Percentiles rank a stretch among this genome's conserved stretches.
Evolutionary conservation across 1,284 basidiomycete species (phyloP).

Genomic region (Heterobasidion parviporum): DNA sequence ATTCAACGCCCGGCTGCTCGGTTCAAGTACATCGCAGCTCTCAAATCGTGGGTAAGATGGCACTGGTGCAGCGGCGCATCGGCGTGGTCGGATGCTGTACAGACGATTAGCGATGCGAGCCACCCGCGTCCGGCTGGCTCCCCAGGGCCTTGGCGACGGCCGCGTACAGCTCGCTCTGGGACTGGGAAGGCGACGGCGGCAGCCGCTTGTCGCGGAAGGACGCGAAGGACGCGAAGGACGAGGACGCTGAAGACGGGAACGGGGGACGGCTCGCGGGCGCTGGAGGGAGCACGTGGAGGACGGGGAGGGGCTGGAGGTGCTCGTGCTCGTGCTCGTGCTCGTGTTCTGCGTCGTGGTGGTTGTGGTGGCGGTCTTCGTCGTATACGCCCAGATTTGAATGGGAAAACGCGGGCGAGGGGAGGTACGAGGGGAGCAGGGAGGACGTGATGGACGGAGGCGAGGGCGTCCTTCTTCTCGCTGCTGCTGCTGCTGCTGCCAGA

Average conservation of each 20-base stretch:
- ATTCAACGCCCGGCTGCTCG: no score
- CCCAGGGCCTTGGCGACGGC: neutral
- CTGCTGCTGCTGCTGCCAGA: neutral
- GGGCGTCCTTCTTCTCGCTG: neutral
- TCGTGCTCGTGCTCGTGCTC: neutral
- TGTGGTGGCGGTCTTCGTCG: neutral
- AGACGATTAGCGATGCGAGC: no score
- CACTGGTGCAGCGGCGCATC: no score
- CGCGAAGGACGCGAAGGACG: neutral
- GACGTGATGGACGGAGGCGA: conserved; percentile 6
- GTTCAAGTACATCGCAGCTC: no score
- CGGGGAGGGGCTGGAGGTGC: neutral
- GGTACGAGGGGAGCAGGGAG: conserved; percentile 10
- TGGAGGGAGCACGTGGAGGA: neutral
- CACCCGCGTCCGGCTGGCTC: no score
- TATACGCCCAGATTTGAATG: no score
- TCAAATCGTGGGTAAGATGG: no score
- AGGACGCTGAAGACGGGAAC: neutral
- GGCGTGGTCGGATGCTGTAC: no score
- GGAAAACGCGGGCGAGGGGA: conserved; percentile 8
- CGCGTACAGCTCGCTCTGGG: neutral
- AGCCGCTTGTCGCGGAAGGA: neutral
- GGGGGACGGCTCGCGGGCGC: neutral
- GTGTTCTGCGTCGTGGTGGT: neutral
- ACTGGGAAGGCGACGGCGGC: neutral